Evolutionary conservation across 331 rosid genomes (phyloP), one percentile per base, ranked within the genome.

Genomic region (Phaseolus coccineus): DNA sequence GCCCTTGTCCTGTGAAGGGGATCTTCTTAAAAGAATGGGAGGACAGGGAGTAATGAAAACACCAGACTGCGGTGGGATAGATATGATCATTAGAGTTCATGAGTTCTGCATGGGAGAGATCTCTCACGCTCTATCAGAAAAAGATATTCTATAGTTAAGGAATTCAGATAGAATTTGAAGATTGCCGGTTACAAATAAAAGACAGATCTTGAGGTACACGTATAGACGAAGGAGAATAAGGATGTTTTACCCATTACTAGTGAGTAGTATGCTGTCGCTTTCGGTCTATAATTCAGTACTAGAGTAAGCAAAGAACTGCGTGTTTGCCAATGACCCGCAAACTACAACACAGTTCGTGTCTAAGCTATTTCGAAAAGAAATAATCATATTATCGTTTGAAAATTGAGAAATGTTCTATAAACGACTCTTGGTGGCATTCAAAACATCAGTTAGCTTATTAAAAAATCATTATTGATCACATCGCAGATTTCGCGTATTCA

Each of bases 231-330:
- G 81, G 87, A 83, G 55, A 63, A 83, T 70, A 87, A 82, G 81
- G 82, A 87, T 77, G 82, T 79, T 25, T 77, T 85, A 70, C 77
- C 80, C 35, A 79, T 73, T 74, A 86, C 6, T 0, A 82, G 87
- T 33, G 91, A 85, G 82, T 85, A 51, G 80, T 81, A 85, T n/a
- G 89, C 91, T 28, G 30, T 80, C n/a, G 83, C 85, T 63, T 88
- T 83, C 57, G 91, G 89, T 61, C 71, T 83, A 28, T 28, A 25
- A 75, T 85, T 27, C 22, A 74, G 84, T 79, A 83, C 86, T 1
- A 61, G 85, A 64, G 39, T 88, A 47, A 0, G 88, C 75, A 25
- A 86, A 86, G 24, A 86, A 40, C 80, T 88, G 77, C 77, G 91
- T 69, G 87, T 89, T 39, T 87, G 88, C 13, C 22, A 14, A 64